Evolutionary conservation across 1,284 basidiomycete species (phyloP).

Genomic region (Marasmius sp.): DNA sequence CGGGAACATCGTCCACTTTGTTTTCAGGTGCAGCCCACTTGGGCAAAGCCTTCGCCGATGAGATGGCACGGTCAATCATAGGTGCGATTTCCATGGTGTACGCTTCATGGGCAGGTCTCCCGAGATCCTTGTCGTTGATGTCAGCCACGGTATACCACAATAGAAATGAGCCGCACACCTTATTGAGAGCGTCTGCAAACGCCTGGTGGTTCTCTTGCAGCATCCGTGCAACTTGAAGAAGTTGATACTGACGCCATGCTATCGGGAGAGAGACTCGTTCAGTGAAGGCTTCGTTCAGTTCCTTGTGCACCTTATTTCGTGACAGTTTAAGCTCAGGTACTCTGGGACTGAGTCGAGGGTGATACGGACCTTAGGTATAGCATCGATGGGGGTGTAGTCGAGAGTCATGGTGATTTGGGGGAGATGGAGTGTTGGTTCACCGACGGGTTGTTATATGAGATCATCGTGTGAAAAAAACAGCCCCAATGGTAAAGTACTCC

Average conservation of each 20-base stretch:
- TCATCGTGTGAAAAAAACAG: no score
- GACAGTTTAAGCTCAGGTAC: no score
- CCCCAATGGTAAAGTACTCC: no score
- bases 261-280: conserved; percentile 50
- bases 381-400: background rate
- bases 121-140: conserved; percentile 44
- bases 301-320: conserved; percentile 38
- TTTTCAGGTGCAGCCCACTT: conserved; percentile 53
- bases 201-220: conserved; percentile 56
- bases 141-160: background rate
- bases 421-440: no score
- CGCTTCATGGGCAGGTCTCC: conserved; percentile 46
- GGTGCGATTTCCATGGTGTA: conserved; percentile 37
- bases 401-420: no score
- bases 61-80: conserved; percentile 42
- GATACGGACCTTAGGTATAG: background rate
- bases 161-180: background rate
- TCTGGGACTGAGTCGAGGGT: background rate
- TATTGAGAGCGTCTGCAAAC: conserved; percentile 45
- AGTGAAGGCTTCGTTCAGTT: conserved; percentile 48
- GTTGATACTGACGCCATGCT: conserved; percentile 59
- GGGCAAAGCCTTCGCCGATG: conserved; percentile 48
- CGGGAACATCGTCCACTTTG: conserved; percentile 25
- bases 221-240: conserved; percentile 62
- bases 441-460: no score